phyloP scores from a whole-genome alignment of 345 rosid species.

The Gossypium anomalum region DNA sequence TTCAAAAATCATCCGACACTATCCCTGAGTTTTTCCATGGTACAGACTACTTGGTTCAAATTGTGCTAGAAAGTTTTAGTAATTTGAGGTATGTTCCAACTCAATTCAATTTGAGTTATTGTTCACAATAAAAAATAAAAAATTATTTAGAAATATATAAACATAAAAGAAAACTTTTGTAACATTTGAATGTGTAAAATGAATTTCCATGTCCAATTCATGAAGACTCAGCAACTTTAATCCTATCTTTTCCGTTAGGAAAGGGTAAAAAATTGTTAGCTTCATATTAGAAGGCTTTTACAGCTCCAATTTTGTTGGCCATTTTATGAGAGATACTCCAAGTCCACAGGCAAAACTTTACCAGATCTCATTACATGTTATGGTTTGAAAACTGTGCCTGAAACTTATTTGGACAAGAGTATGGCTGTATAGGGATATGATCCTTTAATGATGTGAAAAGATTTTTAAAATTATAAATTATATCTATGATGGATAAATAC shows the following conservation, averaged over 20 bases:
- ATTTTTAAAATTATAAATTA: neutral
- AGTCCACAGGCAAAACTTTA: neutral
- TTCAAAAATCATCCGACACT: no score
- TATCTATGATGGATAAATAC: neutral
- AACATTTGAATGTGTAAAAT: neutral
- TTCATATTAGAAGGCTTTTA: neutral
- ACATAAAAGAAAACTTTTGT: neutral
- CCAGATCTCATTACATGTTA: no score
- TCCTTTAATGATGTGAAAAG: neutral
- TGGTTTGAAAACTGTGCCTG: neutral
- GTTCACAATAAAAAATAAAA: no score
- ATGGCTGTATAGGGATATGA: neutral
- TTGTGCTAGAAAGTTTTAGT: no score
- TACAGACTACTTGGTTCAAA: no score
- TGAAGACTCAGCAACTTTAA: no score
- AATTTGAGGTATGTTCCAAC: no score
- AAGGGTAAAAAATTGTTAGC: neutral
- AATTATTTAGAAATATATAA: no score
- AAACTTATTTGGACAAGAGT: neutral
- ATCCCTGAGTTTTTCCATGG: no score
- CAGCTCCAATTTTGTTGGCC: neutral
- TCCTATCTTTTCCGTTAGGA: no score
- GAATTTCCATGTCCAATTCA: neutral
- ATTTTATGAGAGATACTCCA: neutral
- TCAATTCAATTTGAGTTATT: no score